Evolutionary conservation across 140 eudicot species (phyloP).

Genomic region (Oenanthe javanica): DNA sequence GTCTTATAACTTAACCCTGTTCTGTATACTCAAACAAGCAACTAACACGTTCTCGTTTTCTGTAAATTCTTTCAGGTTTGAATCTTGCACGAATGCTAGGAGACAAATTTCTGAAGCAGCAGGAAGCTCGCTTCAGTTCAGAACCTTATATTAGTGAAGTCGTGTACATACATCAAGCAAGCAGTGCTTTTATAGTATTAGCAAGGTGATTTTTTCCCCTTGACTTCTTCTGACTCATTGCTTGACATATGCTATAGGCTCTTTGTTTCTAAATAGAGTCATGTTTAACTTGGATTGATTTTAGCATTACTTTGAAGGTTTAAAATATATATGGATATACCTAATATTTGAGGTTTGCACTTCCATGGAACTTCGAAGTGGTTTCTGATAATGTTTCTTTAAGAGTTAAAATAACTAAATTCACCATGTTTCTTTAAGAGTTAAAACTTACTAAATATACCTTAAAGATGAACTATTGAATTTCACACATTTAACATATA

Average conservation of each 20-base stretch:
- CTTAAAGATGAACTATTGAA: not conserved
- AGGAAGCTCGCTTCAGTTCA: constrained; percentile 80
- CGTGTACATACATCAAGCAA: constrained; percentile 53
- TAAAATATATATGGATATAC: too few relatives aligned
- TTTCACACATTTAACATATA: not conserved
- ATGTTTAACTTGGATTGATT: not conserved
- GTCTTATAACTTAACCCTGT: not conserved
- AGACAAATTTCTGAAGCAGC: constrained; percentile 90
- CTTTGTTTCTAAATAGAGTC: not conserved
- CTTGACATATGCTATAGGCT: not conserved
- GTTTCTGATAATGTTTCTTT: not conserved
- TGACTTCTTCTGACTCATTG: not conserved
- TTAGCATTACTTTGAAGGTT: not conserved
- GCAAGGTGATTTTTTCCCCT: constrained; percentile 56
- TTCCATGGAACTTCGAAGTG: not conserved
- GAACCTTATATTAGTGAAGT: constrained; percentile 89
- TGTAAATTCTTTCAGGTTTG: constrained; percentile 40
- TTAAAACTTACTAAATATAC: not conserved
- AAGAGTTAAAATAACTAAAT: not conserved
- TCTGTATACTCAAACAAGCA: not conserved
- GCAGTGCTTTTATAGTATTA: constrained; percentile 65
- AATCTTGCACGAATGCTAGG: constrained; percentile 95
- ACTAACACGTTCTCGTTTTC: not conserved
- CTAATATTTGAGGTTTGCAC: not conserved
- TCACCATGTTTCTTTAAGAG: not conserved